Evolutionary conservation across 139 green algal species (phyloP).

Genomic region (Asterochloris sp.): DNA sequence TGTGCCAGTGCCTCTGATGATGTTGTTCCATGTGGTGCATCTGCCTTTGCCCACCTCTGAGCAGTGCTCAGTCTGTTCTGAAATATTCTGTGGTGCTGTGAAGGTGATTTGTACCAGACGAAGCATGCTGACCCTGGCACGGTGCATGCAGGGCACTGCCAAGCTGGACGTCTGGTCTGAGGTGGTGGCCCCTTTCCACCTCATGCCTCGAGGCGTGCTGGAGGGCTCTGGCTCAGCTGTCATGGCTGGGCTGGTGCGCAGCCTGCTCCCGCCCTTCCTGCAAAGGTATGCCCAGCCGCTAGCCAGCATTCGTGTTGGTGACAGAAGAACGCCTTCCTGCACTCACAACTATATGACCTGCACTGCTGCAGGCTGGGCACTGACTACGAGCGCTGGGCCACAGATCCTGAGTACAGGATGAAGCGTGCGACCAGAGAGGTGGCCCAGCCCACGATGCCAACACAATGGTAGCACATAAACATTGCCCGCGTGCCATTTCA

Average conservation of each 20-base stretch:
- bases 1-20: not conserved
- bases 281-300: not conserved
- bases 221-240: constrained; percentile 56
- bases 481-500: too few species aligned
- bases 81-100: too few species aligned
- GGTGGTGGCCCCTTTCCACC: constrained; percentile 57
- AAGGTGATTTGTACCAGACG: not conserved
- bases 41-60: not conserved
- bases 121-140: not conserved
- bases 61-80: constrained; percentile 10
- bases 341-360: not conserved
- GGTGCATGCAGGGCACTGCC: constrained; percentile 4
- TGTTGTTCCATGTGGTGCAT: not conserved
- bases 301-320: not conserved
- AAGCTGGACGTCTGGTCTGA: constrained; percentile 42
- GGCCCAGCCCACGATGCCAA: too few species aligned
- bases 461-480: too few species aligned
- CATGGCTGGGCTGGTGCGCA: constrained; percentile 37
- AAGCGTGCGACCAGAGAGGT: too few species aligned
- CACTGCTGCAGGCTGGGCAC: constrained; percentile 3
- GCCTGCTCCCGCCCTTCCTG: constrained; percentile 62
- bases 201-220: constrained; percentile 60
- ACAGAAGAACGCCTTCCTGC: not conserved
- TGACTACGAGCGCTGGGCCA: constrained; percentile 15
- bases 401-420: constrained; percentile 5